Evolutionary conservation across 441 rosid genomes (phyloP).

Genomic region (Pelargonium cotyledonis): DNA sequence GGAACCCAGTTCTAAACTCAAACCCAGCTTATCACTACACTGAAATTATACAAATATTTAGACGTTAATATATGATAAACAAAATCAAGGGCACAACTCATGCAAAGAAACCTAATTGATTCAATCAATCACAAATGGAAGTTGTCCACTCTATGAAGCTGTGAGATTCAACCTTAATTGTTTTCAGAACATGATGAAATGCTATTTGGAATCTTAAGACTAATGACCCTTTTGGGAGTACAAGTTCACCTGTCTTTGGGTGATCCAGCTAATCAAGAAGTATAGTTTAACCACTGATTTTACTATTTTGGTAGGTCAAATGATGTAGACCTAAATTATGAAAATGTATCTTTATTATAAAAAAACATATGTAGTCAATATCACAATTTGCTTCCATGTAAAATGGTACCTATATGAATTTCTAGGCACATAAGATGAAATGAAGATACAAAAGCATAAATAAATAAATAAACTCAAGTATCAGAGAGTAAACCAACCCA

Average conservation of each 20-base stretch:
- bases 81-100: neutral
- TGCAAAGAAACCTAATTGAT: neutral
- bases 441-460: neutral
- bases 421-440: neutral
- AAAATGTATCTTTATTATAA: neutral
- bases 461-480: neutral
- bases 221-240: neutral
- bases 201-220: neutral
- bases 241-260: neutral
- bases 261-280: neutral
- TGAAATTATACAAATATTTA: conserved; percentile 28
- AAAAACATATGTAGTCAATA: neutral
- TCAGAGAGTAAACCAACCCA: conserved; percentile 20
- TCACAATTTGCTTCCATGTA: neutral
- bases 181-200: too few relatives aligned
- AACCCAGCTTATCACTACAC: conserved; percentile 57
- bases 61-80: neutral
- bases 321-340: neutral
- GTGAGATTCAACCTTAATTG: too few relatives aligned
- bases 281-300: neutral
- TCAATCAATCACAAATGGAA: too few relatives aligned
- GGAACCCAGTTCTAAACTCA: conserved; percentile 53
- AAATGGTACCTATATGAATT: neutral
- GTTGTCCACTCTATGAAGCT: too few relatives aligned
- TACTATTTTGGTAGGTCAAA: neutral